Percentiles rank a stretch among this genome's conserved stretches.
These are phyloP conservation scores for Leccinum subtestaceum DNA, from an alignment of 768 basidiomycete genomes.

Conservation along the genomic window DNA sequence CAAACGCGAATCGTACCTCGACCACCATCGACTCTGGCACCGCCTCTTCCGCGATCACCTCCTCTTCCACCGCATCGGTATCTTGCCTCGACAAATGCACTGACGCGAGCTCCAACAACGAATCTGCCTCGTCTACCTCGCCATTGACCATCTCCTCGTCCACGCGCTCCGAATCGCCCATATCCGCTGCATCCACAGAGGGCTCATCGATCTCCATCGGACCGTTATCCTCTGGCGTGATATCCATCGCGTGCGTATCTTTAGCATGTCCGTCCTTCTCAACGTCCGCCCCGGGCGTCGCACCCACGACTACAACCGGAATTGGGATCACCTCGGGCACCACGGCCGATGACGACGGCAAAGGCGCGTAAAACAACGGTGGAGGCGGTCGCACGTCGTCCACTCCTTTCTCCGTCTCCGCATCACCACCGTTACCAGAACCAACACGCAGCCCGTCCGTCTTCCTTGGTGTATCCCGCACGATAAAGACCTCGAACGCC, in stretches of 20 bases:
- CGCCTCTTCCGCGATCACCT: neutral
- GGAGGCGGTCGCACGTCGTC: neutral
- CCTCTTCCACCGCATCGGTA: neutral
- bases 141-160: neutral
- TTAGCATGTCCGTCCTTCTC: neutral
- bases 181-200: neutral
- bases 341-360: neutral
- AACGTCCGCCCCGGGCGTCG: neutral
- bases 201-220: neutral
- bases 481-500: constrained; percentile 19
- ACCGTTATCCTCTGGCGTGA: neutral
- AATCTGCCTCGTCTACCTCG: constrained; percentile 17
- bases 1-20: constrained; percentile 11
- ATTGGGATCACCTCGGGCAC: neutral
- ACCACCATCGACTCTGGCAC: neutral
- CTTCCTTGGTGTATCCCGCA: constrained; percentile 8
- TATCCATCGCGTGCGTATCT: neutral
- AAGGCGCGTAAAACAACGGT: neutral
- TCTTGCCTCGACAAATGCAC: constrained; percentile 18
- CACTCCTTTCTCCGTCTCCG: neutral
- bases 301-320: neutral
- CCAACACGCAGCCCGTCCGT: neutral
- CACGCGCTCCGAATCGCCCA: neutral
- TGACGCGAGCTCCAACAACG: constrained; percentile 24
- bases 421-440: neutral